phyloP scores from a whole-genome alignment of 2,329 filamentous ascomycete species.

The Cordyceps cicadae region DNA sequence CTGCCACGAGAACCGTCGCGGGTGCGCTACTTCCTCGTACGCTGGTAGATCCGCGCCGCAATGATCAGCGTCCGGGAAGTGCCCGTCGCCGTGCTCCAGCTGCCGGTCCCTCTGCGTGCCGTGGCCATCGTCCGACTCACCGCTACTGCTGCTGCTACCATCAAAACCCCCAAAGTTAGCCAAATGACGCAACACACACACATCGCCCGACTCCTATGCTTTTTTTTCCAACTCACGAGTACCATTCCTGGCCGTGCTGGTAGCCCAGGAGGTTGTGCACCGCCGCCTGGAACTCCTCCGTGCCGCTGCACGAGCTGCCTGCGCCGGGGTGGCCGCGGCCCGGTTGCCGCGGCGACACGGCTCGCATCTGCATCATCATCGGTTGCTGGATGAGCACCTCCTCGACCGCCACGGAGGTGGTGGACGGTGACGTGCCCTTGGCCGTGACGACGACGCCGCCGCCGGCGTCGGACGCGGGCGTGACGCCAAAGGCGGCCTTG shows the following conservation, averaged over 20 bases:
- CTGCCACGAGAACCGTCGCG: constrained; percentile 7
- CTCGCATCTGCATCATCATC: neutral
- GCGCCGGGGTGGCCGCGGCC: neutral
- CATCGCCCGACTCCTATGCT: neutral
- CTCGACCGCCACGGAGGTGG: neutral
- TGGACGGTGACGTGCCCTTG: neutral
- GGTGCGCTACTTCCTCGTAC: constrained; percentile 1
- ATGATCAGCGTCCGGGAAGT: neutral
- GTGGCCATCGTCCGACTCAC: neutral
- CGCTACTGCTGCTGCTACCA: neutral
- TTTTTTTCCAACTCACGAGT: constrained; percentile 20
- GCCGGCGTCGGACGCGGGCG: neutral
- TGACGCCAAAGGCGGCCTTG: neutral
- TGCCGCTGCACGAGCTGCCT: neutral
- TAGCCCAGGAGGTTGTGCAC: constrained; percentile 10
- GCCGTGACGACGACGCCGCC: neutral
- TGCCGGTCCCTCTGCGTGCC: neutral
- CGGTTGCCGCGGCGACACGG: constrained; percentile 1
- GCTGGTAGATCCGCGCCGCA: neutral
- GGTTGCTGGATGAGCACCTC: neutral
- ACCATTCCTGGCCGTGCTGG: constrained; percentile 12
- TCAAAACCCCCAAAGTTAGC: constrained; percentile 4
- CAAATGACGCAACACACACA: neutral
- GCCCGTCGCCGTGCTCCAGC: neutral
- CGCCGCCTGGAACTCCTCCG: constrained; percentile 7